Conservation (phyloP, 108 stramenopile species). For the Cyclotella atomus region DNA sequence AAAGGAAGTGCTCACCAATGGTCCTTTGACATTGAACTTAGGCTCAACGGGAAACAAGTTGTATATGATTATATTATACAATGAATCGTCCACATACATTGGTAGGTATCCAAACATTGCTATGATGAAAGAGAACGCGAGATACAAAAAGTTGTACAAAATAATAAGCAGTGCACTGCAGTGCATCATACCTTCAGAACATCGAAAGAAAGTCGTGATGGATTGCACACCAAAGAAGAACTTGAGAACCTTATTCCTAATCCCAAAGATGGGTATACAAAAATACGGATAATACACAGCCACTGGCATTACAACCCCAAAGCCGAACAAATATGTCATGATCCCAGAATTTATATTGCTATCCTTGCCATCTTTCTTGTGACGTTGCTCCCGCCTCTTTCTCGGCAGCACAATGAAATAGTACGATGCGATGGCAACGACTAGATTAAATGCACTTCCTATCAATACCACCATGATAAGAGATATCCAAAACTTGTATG, state of each 20-base stretch:
- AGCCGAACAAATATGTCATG: conserved; percentile 18
- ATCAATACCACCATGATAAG: conserved; percentile 4
- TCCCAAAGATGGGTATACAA: conserved; percentile 6
- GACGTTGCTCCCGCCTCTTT: background rate
- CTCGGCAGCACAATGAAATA: conserved; percentile 35
- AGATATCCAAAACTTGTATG: conserved; percentile 30
- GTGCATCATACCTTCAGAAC: conserved; percentile 28
- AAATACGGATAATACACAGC: conserved; percentile 23
- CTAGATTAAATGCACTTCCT: background rate
- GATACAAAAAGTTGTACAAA: no score
- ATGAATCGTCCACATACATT: conserved; percentile 17
- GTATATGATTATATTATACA: conserved; percentile 35
- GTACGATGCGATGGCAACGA: conserved; percentile 20
- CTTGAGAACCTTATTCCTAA: conserved; percentile 37
- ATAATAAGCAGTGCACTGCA: no score
- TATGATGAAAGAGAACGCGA: background rate
- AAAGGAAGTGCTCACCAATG: background rate
- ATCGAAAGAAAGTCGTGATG: conserved; percentile 29
- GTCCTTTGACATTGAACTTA: conserved; percentile 31
- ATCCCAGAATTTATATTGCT: background rate
- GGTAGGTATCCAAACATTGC: conserved; percentile 50
- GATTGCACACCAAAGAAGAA: conserved; percentile 28
- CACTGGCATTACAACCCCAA: conserved; percentile 40
- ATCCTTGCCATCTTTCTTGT: background rate
- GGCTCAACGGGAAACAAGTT: conserved; percentile 33